Percentiles rank a stretch among this genome's conserved stretches.
These are phyloP conservation scores for Phalaenopsis equestris DNA, from an alignment of 106 monocot genomes.

Conservation along the genomic window DNA sequence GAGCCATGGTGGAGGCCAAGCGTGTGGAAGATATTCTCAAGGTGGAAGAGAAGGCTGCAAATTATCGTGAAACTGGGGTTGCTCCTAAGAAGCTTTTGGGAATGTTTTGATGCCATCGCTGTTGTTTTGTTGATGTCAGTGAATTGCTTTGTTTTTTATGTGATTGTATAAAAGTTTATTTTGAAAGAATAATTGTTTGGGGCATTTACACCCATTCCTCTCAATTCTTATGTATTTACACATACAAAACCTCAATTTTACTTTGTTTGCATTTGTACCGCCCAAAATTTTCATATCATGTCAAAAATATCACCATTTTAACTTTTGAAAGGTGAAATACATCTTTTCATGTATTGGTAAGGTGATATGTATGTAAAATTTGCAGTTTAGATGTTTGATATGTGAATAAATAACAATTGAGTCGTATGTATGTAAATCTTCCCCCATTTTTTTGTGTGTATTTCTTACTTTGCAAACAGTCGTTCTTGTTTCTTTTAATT, in stretches of 20 bases:
- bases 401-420: no score
- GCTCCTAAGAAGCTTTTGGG: not conserved
- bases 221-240: no score
- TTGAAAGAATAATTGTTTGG: not conserved
- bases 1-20: constrained; percentile 25
- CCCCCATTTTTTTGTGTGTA: not conserved
- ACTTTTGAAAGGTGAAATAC: no score
- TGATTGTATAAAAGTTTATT: not conserved
- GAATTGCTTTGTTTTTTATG: not conserved
- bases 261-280: no score
- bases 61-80: constrained; percentile 24
- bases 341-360: no score
- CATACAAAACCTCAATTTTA: no score
- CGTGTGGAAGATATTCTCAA: constrained; percentile 26
- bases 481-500: not conserved
- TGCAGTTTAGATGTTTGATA: no score
- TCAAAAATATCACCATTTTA: no score
- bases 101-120: not conserved
- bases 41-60: constrained; percentile 36
- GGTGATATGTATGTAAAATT: no score
- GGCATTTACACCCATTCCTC: no score
- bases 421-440: no score
- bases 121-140: not conserved
- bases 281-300: no score
- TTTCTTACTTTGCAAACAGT: not conserved